A percentile compares a stretch with the other conserved stretches of the same genome.
Conservation (phyloP, 805 yeast species). For the Yarrowia osloensis region DNA sequence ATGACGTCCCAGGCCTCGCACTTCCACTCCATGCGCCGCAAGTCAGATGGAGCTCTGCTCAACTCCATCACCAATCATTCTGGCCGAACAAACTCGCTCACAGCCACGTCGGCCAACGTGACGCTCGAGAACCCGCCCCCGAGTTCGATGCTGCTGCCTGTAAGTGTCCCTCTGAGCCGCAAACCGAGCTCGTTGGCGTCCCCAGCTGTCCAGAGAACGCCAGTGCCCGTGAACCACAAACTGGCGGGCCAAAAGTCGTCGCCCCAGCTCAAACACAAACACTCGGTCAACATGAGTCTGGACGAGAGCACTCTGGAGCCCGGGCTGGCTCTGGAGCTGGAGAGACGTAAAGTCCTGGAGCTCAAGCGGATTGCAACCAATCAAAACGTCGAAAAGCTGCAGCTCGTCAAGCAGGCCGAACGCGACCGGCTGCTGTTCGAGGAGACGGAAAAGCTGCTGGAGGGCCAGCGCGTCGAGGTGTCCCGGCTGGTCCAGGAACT, state of each 20-base stretch:
- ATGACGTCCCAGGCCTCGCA: constrained; percentile 27
- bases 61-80: not conserved
- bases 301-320: constrained; percentile 1
- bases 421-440: constrained; percentile 11
- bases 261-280: not conserved
- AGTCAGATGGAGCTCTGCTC: constrained; percentile 1
- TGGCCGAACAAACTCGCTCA: not conserved
- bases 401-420: constrained; percentile 13
- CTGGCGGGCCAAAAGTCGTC: not conserved
- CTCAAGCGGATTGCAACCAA: constrained; percentile 26
- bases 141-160: not conserved
- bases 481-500: constrained; percentile 19
- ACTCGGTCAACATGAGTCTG: not conserved
- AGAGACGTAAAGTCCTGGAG: constrained; percentile 15
- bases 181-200: not conserved
- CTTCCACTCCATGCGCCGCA: constrained; percentile 1
- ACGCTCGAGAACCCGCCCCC: constrained; percentile 4
- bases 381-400: constrained; percentile 14
- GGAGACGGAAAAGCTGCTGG: constrained; percentile 10
- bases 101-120: not conserved
- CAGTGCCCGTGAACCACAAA: not conserved
- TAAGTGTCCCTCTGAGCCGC: not conserved
- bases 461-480: not conserved
- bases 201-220: not conserved
- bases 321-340: constrained; percentile 7